Evolutionary conservation across 139 green algal genomes (phyloP), one percentile per base, ranked within the genome.

Genomic region (Chlamydomonas sp.): DNA sequence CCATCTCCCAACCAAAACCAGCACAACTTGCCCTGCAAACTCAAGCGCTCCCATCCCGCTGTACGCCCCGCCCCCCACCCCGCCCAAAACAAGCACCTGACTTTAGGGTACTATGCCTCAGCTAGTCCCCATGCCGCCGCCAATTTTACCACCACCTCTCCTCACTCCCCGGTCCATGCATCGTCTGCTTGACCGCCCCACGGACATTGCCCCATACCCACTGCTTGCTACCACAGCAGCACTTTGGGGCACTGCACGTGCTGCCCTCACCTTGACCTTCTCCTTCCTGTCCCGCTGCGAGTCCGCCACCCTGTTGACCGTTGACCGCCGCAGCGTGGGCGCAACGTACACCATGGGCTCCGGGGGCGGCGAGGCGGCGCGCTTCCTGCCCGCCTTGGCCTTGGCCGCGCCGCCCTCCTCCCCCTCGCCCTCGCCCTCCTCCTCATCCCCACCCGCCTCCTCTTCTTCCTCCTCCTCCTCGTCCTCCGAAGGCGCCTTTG

Each of bases 261-360:
- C 59, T 72, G 1, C 5, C 63, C 79, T 17, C 18, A 82, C 83
- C 83, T 81, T 82, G 6, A 59, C 75, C 58, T 89, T 89, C 74
- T 71, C 74, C 78, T 89, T 20, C 1, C 90, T 80, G 64, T 85
- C 69, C 76, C 58, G 58, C 20, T 89, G 49, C 1, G 88, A 71
- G 16, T 89, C 88, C 66, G 85, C 88, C 3, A 89, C 81, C 16
- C 81, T 83, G n/a, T 81, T 62, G 4, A 85, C 80, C 4, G 90
- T 93, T 3, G 88, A 91, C 16, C 80, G 85, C 7, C 90, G 84
- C 60, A 93, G 85, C 4, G 90, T 90, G 2, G 90, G 90, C 0
- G 88, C 90, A 62, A 89, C 90, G 73, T 90, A 90, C 8, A 79
- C 59, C 7, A 85, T 72, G 1, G 85, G 83, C 78, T 87, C 80